Base-by-base conservation (phyloP, 345 rosid species). In the Lumnitzera littorea region DNA sequence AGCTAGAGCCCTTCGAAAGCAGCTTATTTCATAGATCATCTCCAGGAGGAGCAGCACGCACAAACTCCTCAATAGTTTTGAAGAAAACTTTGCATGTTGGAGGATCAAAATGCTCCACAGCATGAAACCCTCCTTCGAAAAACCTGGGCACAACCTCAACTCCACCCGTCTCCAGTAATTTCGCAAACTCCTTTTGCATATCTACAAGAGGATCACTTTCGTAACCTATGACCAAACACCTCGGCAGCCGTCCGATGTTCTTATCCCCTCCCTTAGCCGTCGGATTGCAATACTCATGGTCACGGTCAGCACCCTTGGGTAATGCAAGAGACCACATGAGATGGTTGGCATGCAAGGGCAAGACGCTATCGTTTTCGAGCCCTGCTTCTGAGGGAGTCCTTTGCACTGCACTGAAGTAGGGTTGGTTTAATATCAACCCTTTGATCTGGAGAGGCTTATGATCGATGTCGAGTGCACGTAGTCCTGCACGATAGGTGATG, bases 171-270 rank as follows among this genome's bases (percentile, higher is more conserved):
- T 55, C 75, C 54, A 92, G 24, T 74, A 76, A 80, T 57, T 75
- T 69, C 48, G 61, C 79, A 15, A 87, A 66, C 74, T 74, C 83
- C 74, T 68, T 84, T 73, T 92, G 97, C 46, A 74, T 76, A 70
- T 92, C 96, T 0, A 62, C 56, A 14, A 87, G 71, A 29, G 98
- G 98, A 70, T 92, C 97, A 5, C 94, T 91, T 0, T 74, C 86
- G n/a, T 81, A 77, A 1, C 86, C 89, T 55, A 41, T 62, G 23
- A 89, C 65, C 2, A 75, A 69, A 63, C 82, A 77, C 63, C 63
- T 62, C 8, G 84, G 90, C 5, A 92, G 67, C 65, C 80, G 76
- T 65, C 70, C 62, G 67, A 86, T 81, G 50, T 77, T 82, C 53
- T 67, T 82, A 13, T 46, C 52, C 14, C 70, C 81, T 3, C 57